Evolutionary conservation across 306 rosid genomes (phyloP).

Genomic region (Ammopiptanthus mongolicus): DNA sequence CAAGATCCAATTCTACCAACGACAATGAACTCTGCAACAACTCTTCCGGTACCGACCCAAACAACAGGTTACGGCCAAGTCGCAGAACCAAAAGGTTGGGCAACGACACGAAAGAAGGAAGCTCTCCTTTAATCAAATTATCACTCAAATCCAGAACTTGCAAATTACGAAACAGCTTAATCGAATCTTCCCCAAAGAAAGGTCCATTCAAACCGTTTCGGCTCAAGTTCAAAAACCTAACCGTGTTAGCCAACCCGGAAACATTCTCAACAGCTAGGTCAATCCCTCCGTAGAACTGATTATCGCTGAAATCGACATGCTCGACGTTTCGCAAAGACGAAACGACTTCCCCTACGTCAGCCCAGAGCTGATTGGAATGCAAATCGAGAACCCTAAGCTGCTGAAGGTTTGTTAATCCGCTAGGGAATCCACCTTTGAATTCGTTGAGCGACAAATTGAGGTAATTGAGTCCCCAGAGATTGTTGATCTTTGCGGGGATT

Average conservation of each 20-base stretch:
- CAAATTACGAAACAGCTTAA: constrained; percentile 58
- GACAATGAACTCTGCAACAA: constrained; percentile 50
- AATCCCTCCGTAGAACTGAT: constrained; percentile 64
- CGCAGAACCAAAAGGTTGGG: constrained; percentile 53
- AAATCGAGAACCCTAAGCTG: constrained; percentile 81
- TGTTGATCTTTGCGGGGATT: constrained; percentile 79
- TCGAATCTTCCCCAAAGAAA: constrained; percentile 48
- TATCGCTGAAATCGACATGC: constrained; percentile 67
- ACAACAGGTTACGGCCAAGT: constrained; percentile 51
- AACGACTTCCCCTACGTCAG: constrained; percentile 48
- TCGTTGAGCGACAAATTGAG: constrained; percentile 64
- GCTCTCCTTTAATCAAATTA: constrained; percentile 65
- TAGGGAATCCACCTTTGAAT: constrained; percentile 67
- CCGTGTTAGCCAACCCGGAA: constrained; percentile 67
- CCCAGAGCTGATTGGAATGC: constrained; percentile 63
- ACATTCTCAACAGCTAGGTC: constrained; percentile 36
- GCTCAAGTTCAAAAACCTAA: constrained; percentile 55
- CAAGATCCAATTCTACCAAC: constrained; percentile 76
- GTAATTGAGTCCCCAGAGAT: constrained; percentile 60
- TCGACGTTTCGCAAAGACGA: constrained; percentile 60
- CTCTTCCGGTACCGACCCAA: constrained; percentile 60
- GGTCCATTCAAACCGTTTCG: constrained; percentile 51
- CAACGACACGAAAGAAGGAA: constrained; percentile 60
- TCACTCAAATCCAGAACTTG: constrained; percentile 65
- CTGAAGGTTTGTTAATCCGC: constrained; percentile 59